Percentiles rank a stretch among this genome's conserved stretches.
Evolutionary conservation across 257 asterid genomes (phyloP).

Genomic region (Penstemon eatonii): DNA sequence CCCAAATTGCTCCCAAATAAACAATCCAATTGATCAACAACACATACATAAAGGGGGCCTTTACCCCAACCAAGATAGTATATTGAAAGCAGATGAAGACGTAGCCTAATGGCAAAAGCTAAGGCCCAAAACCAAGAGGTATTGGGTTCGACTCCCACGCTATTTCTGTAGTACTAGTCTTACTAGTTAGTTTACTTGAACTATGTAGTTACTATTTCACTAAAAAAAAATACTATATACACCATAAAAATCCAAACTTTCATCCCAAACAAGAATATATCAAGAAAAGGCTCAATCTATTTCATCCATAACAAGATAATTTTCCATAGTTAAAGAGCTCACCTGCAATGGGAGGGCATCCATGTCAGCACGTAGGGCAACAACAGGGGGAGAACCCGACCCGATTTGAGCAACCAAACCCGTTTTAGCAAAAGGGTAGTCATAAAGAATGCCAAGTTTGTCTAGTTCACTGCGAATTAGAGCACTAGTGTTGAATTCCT

Average conservation of each 20-base stretch:
- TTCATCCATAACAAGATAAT: slow-evolving; percentile 9
- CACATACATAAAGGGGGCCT: background rate
- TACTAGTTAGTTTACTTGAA: too few relatives aligned
- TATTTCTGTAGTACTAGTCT: too few relatives aligned
- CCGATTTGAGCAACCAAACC: slow-evolving; percentile 88
- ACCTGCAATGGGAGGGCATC: slow-evolving; percentile 90
- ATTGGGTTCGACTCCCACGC: too few relatives aligned
- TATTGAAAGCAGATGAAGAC: too few relatives aligned
- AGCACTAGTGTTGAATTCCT: slow-evolving; percentile 77
- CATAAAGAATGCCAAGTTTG: slow-evolving; percentile 55
- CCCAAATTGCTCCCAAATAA: slow-evolving; percentile 10
- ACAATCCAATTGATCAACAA: background rate
- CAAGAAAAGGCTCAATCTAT: background rate
- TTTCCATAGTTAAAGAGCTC: background rate
- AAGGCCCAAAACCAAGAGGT: too few relatives aligned
- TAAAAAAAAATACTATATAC: too few relatives aligned
- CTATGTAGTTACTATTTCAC: too few relatives aligned
- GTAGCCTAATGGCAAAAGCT: too few relatives aligned
- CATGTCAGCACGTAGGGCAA: slow-evolving; percentile 89
- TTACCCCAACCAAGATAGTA: too few relatives aligned
- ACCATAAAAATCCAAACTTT: background rate
- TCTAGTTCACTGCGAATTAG: slow-evolving; percentile 71
- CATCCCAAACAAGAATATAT: background rate
- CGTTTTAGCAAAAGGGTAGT: slow-evolving; percentile 74
- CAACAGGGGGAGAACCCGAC: slow-evolving; percentile 64